Base-by-base conservation (phyloP, 768 basidiomycete genomes). In the Arthromyces matolae region DNA sequence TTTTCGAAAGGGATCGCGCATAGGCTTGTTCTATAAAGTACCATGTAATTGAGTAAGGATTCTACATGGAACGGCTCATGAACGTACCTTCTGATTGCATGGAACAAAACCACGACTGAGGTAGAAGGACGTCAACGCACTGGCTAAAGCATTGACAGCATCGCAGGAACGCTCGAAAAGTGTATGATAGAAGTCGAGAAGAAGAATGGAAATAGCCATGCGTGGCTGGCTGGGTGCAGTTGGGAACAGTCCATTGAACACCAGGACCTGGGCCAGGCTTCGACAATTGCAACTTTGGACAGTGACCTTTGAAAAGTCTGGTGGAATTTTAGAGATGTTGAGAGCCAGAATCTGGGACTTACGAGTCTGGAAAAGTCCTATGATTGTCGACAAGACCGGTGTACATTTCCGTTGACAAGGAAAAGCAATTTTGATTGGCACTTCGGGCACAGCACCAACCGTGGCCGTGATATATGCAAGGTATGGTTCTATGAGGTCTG, bases 111-210 rank as follows among this genome's bases (percentile, higher is more conserved):
- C 41, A 12, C 28, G 4, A 8, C 10, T 3, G 8, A 8, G n/a
- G 22, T 72, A 71, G 38, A 67, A 63, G 0, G 54, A 58, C 22
- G 59, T 60, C 3, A 71, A 50, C 0, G 64, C 63, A 12, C 42
- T 37, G 1, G 67, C 56, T 33, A 66, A 34, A 2, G 56, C 65
- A 34, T 62, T 59, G 32, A 70, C 54, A 4, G 69, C 67, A 46
- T 73, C 64, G 18, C 68, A 71, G 0, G 71, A 69, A 0, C 59
- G 52, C 47, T 71, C 62, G 31, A 72, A 72, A 1, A 71, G 52
- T 3, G 64, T 57, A 1, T 28, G 47, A 43, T 69, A 70, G 45
- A 71, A 68, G 3, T 63, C 50, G 0, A 71, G 48, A 0, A 71
- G 50, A 8, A 66, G 58, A 1, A 70, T 53, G 39, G 69, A 51